Conservation (phyloP, 108 stramenopile species). For the Nitzschia inconspicua region DNA sequence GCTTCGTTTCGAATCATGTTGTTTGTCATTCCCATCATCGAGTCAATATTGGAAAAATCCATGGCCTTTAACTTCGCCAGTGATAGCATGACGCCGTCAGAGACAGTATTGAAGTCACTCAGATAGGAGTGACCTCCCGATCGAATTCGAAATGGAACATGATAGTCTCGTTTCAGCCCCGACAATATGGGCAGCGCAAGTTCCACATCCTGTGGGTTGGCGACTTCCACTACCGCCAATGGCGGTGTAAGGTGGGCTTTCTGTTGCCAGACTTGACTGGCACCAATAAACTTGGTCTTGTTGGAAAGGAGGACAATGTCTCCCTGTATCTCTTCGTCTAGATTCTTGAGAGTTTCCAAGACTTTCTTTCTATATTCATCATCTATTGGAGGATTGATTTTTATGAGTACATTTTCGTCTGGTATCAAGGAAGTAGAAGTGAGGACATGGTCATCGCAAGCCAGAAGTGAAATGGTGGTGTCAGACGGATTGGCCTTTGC, state of each 20-base stretch:
- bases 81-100: conserved; percentile 13
- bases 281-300: conserved; percentile 12
- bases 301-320: conserved; percentile 17
- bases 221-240: conserved; percentile 16
- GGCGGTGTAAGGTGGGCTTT: background rate
- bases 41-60: background rate
- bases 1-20: background rate
- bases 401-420: too few relatives aligned
- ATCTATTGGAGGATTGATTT: too few relatives aligned
- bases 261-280: conserved; percentile 7
- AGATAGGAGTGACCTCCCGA: conserved; percentile 21
- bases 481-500: too few relatives aligned
- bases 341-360: conserved; percentile 9
- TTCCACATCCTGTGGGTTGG: background rate
- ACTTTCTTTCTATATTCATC: conserved; percentile 7
- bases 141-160: conserved; percentile 17
- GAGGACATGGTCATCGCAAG: too few relatives aligned
- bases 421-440: too few relatives aligned
- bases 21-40: background rate
- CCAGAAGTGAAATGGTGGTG: too few relatives aligned
- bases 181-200: conserved; percentile 23
- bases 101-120: conserved; percentile 5
- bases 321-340: conserved; percentile 20
- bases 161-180: conserved; percentile 3
- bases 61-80: conserved; percentile 13